These are phyloP conservation scores for Margaritispora aquatica DNA, from an alignment of 495 filamentous ascomycete genomes.

Conservation along the genomic window DNA sequence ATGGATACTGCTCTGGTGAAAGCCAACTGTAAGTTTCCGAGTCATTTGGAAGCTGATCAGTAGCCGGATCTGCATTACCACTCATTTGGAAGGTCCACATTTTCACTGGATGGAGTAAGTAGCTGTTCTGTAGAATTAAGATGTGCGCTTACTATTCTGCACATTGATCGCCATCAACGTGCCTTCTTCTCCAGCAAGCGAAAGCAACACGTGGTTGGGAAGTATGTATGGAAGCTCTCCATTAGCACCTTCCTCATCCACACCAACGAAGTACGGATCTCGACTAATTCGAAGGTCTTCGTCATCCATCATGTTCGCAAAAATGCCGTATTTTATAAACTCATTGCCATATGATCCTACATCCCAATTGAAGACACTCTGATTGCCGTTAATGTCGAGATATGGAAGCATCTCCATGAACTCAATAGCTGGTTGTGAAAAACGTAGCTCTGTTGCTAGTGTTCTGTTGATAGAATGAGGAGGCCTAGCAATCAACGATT, in stretches of 20 bases:
- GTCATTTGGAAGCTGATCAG: not conserved
- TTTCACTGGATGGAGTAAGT: not conserved
- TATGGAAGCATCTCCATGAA: conserved; percentile 2
- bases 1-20: not conserved
- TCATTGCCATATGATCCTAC: not conserved
- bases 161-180: not conserved
- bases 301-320: not conserved
- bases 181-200: not conserved
- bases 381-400: not conserved
- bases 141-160: not conserved
- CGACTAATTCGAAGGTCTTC: not conserved
- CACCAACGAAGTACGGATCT: not conserved
- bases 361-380: not conserved
- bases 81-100: not conserved
- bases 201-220: not conserved
- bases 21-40: not conserved
- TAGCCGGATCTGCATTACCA: conserved; percentile 1
- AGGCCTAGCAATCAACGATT: not conserved
- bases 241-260: not conserved
- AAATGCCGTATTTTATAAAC: not conserved
- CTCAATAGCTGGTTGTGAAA: not conserved
- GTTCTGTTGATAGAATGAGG: conserved; percentile 4
- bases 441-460: not conserved
- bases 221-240: not conserved
- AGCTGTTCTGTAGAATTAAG: not conserved